These are phyloP conservation scores for Sporisorium graminicola DNA, from an alignment of 1,284 basidiomycete species.

Conservation along the genomic window DNA sequence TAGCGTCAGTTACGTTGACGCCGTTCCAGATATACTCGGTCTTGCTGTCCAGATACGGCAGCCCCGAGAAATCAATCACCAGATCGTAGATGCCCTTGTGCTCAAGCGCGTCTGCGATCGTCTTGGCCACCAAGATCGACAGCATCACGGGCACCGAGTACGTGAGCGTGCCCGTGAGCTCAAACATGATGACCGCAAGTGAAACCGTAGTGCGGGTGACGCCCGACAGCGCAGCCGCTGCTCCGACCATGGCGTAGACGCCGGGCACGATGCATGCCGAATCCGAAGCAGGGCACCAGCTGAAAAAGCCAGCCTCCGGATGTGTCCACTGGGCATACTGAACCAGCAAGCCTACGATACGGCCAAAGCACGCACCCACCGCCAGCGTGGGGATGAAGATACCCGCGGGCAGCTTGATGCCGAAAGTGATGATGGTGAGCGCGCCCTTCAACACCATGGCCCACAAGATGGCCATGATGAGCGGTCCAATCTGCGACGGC, in stretches of 20 bases:
- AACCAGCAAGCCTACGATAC: constrained; percentile 86
- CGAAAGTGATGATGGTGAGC: constrained; percentile 91
- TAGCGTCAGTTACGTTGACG: constrained; percentile 57
- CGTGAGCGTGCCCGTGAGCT: constrained; percentile 91
- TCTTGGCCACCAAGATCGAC: constrained; percentile 87
- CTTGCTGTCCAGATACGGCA: constrained; percentile 89
- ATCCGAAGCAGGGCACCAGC: constrained; percentile 59
- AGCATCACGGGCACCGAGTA: constrained; percentile 97
- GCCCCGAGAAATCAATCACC: constrained; percentile 79
- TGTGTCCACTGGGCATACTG: constrained; percentile 81
- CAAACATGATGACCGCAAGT: constrained; percentile 96
- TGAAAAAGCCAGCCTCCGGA: constrained; percentile 78
- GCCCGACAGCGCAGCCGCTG: constrained; percentile 81
- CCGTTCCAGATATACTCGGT: constrained; percentile 83
- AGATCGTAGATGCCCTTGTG: constrained; percentile 96
- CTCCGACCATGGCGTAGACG: constrained; percentile 85
- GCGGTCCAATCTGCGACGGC: constrained; percentile 77
- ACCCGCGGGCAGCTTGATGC: constrained; percentile 81
- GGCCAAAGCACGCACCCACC: constrained; percentile 92
- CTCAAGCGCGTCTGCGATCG: constrained; percentile 83
- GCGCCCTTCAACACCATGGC: constrained; percentile 75
- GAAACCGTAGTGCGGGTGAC: constrained; percentile 86
- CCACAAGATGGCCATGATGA: constrained; percentile 78
- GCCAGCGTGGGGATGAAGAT: constrained; percentile 97
- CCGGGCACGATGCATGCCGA: constrained; percentile 76